phyloP scores from a whole-genome alignment of 2,329 filamentous ascomycete species.

The Penicillium sp. region DNA sequence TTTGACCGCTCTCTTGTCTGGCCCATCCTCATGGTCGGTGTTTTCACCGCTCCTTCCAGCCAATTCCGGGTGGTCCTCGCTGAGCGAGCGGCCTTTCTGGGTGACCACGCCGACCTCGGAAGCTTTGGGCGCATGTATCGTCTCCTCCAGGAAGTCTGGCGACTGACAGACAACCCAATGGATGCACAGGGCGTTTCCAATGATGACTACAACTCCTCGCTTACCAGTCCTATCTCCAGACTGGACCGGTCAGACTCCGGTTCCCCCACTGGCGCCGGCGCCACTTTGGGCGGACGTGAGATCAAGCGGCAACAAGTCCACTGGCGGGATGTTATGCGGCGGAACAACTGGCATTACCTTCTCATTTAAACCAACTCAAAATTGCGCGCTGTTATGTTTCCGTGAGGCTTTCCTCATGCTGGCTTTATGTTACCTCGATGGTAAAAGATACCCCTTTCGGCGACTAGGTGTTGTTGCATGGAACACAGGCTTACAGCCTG shows the following conservation, averaged over 20 bases:
- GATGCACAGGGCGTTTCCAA: not conserved
- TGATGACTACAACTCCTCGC: slow-evolving; percentile 6
- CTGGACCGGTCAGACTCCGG: slow-evolving; percentile 21
- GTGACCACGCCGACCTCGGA: slow-evolving; percentile 73
- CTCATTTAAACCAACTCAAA: slow-evolving; percentile 74
- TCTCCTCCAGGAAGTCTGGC: slow-evolving; percentile 80
- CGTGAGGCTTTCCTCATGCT: too few species aligned
- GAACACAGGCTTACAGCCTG: too few species aligned
- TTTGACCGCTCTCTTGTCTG: slow-evolving; percentile 90
- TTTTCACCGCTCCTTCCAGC: slow-evolving; percentile 69
- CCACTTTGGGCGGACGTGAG: slow-evolving; percentile 18
- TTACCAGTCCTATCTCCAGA: slow-evolving; percentile 19
- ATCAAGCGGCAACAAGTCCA: slow-evolving; percentile 64
- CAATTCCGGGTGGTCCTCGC: slow-evolving; percentile 74
- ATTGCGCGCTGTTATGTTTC: too few species aligned
- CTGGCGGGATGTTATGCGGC: slow-evolving; percentile 92
- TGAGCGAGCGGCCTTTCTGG: slow-evolving; percentile 70
- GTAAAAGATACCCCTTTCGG: too few species aligned
- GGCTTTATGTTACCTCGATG: too few species aligned
- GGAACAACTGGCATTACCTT: slow-evolving; percentile 88
- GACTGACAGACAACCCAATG: slow-evolving; percentile 61
- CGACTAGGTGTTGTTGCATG: too few species aligned
- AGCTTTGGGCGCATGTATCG: slow-evolving; percentile 80
- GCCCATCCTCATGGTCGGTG: slow-evolving; percentile 86
- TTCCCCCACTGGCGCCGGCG: slow-evolving; percentile 11